Percentiles rank a stretch among this genome's conserved stretches.
Conservation (phyloP, 192 early-diverging fungal species). For the Chytriomyces hyalinus region DNA sequence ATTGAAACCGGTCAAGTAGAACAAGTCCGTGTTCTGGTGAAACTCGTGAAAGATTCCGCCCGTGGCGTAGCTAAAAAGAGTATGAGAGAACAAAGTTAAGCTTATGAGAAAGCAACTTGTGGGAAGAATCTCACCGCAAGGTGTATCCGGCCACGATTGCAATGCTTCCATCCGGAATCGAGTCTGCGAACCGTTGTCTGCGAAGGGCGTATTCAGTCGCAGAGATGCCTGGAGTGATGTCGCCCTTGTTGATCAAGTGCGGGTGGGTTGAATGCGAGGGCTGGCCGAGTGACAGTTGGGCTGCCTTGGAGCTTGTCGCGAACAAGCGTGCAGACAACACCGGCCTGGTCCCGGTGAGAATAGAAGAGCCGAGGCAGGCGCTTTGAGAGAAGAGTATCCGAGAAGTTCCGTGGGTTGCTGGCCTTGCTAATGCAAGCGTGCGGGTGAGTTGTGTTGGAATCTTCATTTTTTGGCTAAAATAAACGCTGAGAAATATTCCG, state of each 20-base stretch:
- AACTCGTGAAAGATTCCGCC: conserved; percentile 94
- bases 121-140: neutral
- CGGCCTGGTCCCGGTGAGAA: no score
- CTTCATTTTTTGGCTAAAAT: no score
- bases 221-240: conserved; percentile 66
- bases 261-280: conserved; percentile 83
- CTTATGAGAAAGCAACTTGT: no score
- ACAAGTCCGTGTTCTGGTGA: conserved; percentile 91
- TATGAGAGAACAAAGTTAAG: no score
- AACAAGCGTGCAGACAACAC: no score
- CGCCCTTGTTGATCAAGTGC: conserved; percentile 73
- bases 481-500: no score
- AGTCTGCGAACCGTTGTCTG: conserved; percentile 65
- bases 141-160: conserved; percentile 76
- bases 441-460: no score
- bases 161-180: conserved; percentile 62
- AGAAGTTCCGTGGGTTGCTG: no score
- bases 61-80: conserved; percentile 76
- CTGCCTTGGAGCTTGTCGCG: neutral
- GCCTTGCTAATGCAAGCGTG: no score
- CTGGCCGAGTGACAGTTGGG: conserved; percentile 64
- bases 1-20: conserved; percentile 89
- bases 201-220: conserved; percentile 78
- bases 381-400: no score
- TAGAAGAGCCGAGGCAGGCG: no score